These are phyloP conservation scores for Pythium apleroticum DNA, from an alignment of 352 stramenopile species.

Conservation along the genomic window DNA sequence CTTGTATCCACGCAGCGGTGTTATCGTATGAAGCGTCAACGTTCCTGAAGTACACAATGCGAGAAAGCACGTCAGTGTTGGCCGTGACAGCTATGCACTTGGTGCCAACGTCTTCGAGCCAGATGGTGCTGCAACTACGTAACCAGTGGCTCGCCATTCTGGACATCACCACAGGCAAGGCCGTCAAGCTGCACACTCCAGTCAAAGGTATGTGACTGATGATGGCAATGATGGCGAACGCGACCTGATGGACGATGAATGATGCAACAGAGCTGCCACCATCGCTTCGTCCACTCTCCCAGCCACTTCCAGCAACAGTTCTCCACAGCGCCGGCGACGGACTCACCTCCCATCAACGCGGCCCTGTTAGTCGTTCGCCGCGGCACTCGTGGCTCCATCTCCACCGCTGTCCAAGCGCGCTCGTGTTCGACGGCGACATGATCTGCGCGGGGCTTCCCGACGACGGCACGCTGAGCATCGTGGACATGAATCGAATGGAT, in stretches of 20 bases:
- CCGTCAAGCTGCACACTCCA: slow-evolving; percentile 63
- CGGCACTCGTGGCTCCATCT: slow-evolving; percentile 53
- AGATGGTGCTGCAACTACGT: slow-evolving; percentile 61
- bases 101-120: slow-evolving; percentile 20
- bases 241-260: not conserved
- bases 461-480: slow-evolving; percentile 40
- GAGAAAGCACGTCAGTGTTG: slow-evolving; percentile 35
- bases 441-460: slow-evolving; percentile 51
- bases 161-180: slow-evolving; percentile 36
- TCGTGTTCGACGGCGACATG: slow-evolving; percentile 53
- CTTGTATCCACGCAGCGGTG: slow-evolving; percentile 15
- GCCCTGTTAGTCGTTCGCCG: slow-evolving; percentile 24
- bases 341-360: slow-evolving; percentile 18
- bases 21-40: slow-evolving; percentile 7
- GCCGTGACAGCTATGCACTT: slow-evolving; percentile 41
- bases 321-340: slow-evolving; percentile 25
- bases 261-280: not conserved
- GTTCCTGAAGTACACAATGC: slow-evolving; percentile 16
- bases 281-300: not conserved
- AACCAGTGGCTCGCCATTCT: slow-evolving; percentile 74
- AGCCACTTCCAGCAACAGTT: slow-evolving; percentile 31
- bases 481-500: slow-evolving; percentile 49
- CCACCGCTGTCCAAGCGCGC: slow-evolving; percentile 45
- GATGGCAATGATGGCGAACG: not conserved
- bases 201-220: slow-evolving; percentile 35